Conservation (phyloP, 2,329 filamentous ascomycete genomes). For the Fusarium protoensiforme region DNA sequence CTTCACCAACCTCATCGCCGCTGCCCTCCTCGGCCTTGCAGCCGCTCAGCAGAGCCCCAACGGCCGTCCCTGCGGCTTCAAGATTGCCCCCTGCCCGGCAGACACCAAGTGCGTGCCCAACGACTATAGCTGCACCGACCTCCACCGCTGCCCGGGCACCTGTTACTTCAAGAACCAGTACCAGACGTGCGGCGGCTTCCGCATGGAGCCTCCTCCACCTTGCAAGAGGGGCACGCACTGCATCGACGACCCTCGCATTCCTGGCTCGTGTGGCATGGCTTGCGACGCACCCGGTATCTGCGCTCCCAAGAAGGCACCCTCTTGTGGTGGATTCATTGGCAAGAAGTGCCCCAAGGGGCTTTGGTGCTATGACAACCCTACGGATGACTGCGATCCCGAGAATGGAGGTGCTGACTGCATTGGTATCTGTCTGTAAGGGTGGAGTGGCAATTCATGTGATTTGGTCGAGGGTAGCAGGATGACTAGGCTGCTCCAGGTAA, state of each 20-base stretch:
- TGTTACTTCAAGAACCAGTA: slow-evolving; percentile 48
- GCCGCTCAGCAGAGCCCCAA: slow-evolving; percentile 11
- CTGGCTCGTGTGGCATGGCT: slow-evolving; percentile 46
- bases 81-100: slow-evolving; percentile 43
- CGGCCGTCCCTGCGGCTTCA: slow-evolving; percentile 42
- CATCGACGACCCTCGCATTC: slow-evolving; percentile 48
- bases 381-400: slow-evolving; percentile 43
- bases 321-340: slow-evolving; percentile 44
- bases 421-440: slow-evolving; percentile 45
- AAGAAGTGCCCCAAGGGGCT: slow-evolving; percentile 40
- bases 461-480: not conserved
- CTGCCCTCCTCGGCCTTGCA: slow-evolving; percentile 29
- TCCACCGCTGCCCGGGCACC: slow-evolving; percentile 43
- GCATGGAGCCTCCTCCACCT: slow-evolving; percentile 26
- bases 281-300: slow-evolving; percentile 51
- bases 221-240: slow-evolving; percentile 45
- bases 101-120: slow-evolving; percentile 43
- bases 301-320: slow-evolving; percentile 31
- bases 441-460: not conserved
- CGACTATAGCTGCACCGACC: slow-evolving; percentile 35
- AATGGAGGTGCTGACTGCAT: slow-evolving; percentile 45
- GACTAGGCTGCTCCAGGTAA: not conserved
- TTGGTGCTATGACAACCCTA: slow-evolving; percentile 45
- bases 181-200: slow-evolving; percentile 47
- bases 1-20: slow-evolving; percentile 30